Evolutionary conservation across 495 filamentous ascomycete genomes (phyloP).

Genomic region (Neurospora sp.): DNA sequence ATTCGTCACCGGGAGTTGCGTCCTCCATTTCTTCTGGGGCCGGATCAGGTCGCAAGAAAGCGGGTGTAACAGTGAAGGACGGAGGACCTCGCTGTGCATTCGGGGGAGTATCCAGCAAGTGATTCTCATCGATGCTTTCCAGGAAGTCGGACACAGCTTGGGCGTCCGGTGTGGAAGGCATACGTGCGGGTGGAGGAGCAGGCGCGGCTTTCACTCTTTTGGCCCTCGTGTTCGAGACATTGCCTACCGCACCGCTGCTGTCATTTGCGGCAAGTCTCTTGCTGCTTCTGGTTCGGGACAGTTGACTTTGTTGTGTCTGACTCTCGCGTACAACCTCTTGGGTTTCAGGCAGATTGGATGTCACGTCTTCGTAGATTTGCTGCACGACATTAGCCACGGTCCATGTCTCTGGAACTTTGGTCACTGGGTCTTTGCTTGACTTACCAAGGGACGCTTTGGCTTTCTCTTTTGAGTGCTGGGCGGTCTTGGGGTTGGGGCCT

Average conservation of each 20-base stretch:
- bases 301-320: neutral
- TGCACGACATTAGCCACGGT: neutral
- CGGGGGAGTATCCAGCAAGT: neutral
- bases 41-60: neutral
- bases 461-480: constrained; percentile 5
- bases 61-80: neutral
- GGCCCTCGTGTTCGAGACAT: neutral
- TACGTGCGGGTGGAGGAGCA: neutral
- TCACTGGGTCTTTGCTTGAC: neutral
- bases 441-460: constrained; percentile 13
- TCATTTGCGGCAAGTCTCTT: neutral
- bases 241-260: neutral
- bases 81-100: neutral
- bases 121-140: neutral
- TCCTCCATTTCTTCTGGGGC: neutral
- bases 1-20: neutral
- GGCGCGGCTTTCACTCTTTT: neutral
- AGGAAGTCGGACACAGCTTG: neutral
- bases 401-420: neutral
- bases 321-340: constrained; percentile 12
- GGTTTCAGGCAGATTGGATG: constrained; percentile 10
- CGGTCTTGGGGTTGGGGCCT: neutral
- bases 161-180: neutral
- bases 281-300: neutral
- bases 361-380: constrained; percentile 10